phyloP scores from a whole-genome alignment of 1,284 basidiomycete species.

The Heterobasidion annosum region DNA sequence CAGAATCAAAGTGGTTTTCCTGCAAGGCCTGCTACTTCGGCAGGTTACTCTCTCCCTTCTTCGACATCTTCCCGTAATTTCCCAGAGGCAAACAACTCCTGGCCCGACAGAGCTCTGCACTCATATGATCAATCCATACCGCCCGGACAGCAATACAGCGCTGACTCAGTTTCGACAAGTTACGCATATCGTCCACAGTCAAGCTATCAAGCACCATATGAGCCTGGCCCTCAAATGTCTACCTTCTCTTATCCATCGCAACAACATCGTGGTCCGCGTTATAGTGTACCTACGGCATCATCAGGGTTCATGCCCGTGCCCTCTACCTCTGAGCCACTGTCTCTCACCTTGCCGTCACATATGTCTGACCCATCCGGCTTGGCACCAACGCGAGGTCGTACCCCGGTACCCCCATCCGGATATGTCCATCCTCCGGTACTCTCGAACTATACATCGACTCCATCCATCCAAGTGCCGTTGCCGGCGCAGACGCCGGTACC shows the following conservation, averaged over 20 bases:
- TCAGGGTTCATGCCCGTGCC: constrained; percentile 52
- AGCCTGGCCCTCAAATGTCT: constrained; percentile 27
- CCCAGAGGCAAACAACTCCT: constrained; percentile 1
- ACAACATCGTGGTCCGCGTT: constrained; percentile 41
- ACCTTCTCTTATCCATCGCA: constrained; percentile 22
- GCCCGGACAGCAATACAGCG: constrained; percentile 24
- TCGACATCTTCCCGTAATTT: constrained; percentile 8
- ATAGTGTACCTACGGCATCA: constrained; percentile 54
- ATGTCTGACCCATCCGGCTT: constrained; percentile 27
- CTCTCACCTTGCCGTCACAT: constrained; percentile 7
- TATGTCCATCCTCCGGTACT: constrained; percentile 20
- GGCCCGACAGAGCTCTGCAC: constrained; percentile 10
- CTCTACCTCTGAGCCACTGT: constrained; percentile 19
- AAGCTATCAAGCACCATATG: constrained; percentile 47
- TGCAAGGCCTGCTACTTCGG: constrained; percentile 6
- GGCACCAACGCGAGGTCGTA: constrained; percentile 16
- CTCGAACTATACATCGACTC: background rate
- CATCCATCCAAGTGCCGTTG: constrained; percentile 9
- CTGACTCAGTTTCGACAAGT: constrained; percentile 20
- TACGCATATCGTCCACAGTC: constrained; percentile 20
- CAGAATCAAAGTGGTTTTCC: constrained; percentile 1
- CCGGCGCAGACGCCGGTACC: constrained; percentile 10
- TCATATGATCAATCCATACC: constrained; percentile 23
- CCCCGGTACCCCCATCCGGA: constrained; percentile 15
- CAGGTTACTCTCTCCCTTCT: constrained; percentile 8